phyloP scores from a whole-genome alignment of 768 basidiomycete genomes.

The Filobasidium floriforme region DNA sequence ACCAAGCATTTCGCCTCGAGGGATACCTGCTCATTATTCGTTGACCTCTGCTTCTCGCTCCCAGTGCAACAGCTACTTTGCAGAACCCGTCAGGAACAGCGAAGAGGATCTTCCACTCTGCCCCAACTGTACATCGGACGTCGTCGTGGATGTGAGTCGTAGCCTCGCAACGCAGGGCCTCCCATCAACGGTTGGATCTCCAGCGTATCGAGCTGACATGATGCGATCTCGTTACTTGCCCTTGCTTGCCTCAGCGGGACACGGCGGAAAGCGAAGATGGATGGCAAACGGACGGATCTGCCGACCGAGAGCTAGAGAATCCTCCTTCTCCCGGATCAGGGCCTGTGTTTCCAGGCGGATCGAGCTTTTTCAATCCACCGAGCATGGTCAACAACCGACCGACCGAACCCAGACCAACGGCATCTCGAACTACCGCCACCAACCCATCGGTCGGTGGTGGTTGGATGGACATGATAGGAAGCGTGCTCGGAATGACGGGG shows the following conservation, averaged over 20 bases:
- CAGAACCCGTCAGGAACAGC: conserved; percentile 5
- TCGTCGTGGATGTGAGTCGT: conserved; percentile 15
- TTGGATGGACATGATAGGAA: background rate
- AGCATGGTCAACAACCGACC: conserved; percentile 15
- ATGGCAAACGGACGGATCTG: background rate
- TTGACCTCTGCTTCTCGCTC: background rate
- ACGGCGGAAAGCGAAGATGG: background rate
- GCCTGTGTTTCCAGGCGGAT: conserved; percentile 7
- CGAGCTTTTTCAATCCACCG: conserved; percentile 19
- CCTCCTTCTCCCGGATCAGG: background rate
- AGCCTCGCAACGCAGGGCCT: background rate
- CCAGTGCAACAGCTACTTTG: conserved; percentile 8
- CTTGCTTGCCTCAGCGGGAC: conserved; percentile 13
- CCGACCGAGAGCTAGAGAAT: conserved; percentile 1
- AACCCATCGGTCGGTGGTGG: background rate
- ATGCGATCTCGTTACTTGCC: too few relatives aligned
- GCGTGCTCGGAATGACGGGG: background rate
- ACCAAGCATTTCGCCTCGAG: background rate
- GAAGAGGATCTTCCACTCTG: conserved; percentile 12
- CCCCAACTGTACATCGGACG: conserved; percentile 19
- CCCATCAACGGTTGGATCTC: too few relatives aligned
- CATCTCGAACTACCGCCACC: background rate
- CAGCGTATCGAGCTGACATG: too few relatives aligned
- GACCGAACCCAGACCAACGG: background rate
- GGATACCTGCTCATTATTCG: background rate